Percentiles rank a stretch among this genome's conserved stretches.
phyloP scores from a whole-genome alignment of 306 rosid genomes.

The Ziziphus jujuba region DNA sequence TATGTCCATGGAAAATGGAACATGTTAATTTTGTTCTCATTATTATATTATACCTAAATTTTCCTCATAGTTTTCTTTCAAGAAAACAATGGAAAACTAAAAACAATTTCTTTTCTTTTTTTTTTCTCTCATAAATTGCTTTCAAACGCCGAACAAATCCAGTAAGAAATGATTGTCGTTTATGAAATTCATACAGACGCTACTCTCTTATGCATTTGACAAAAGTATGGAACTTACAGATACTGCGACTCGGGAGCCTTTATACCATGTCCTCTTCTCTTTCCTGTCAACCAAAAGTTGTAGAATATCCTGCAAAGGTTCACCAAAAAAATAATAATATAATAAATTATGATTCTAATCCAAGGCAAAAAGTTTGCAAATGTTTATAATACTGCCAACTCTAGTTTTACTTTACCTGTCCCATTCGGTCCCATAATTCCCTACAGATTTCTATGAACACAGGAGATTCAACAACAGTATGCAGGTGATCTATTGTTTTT shows the following conservation, averaged over 20 bases:
- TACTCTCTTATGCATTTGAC: neutral
- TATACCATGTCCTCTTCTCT: constrained; percentile 27
- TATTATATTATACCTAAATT: too few species aligned
- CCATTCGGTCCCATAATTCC: constrained; percentile 37
- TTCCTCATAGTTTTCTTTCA: too few species aligned
- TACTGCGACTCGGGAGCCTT: constrained; percentile 29
- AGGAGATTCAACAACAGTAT: constrained; percentile 25
- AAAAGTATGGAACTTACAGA: constrained; percentile 26
- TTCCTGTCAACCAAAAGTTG: constrained; percentile 24
- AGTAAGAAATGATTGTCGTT: too few species aligned
- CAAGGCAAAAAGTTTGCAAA: neutral
- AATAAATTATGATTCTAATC: neutral
- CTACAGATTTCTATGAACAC: constrained; percentile 31
- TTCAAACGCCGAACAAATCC: neutral
- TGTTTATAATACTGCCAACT: neutral
- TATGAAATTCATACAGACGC: neutral
- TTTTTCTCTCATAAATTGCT: too few species aligned
- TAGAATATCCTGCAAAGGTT: constrained; percentile 24
- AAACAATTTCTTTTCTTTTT: too few species aligned
- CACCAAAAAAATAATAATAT: neutral
- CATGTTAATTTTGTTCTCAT: too few species aligned
- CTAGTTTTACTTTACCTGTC: constrained; percentile 22
- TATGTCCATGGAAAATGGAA: neutral
- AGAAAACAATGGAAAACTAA: too few species aligned
- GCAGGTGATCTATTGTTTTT: constrained; percentile 22